Conservation (phyloP, 1,284 basidiomycete genomes). For the Wolfiporia cocos region DNA sequence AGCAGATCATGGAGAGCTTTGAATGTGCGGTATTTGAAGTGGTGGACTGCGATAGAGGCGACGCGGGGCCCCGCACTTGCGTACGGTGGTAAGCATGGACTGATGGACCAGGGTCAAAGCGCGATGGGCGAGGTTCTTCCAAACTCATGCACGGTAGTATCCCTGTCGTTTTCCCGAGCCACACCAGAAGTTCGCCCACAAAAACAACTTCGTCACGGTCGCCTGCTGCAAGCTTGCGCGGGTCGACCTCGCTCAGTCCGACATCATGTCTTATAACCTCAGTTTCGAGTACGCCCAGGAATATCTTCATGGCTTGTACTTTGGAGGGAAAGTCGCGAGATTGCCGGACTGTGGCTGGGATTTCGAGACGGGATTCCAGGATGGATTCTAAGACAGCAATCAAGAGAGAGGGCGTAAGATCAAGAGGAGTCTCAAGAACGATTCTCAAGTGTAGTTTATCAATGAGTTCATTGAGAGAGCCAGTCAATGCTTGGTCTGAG, state of each 20-base stretch:
- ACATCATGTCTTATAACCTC: conserved; percentile 57
- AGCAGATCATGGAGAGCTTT: conserved; percentile 26
- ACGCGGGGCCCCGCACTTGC: conserved; percentile 14
- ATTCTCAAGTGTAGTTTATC: conserved; percentile 45
- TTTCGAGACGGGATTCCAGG: conserved; percentile 40
- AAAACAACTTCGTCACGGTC: conserved; percentile 58
- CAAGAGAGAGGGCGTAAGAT: conserved; percentile 66
- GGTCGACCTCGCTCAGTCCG: conserved; percentile 58
- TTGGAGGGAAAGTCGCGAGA: conserved; percentile 34
- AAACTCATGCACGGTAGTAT: too few relatives aligned
- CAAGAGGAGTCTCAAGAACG: conserved; percentile 47
- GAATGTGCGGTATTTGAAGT: conserved; percentile 29
- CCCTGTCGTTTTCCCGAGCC: conserved; percentile 47
- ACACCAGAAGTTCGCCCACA: conserved; percentile 57
- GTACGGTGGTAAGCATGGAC: too few relatives aligned
- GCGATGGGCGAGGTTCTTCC: too few relatives aligned
- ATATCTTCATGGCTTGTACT: conserved; percentile 65
- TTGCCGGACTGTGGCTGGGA: conserved; percentile 34
- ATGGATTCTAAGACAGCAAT: conserved; percentile 60
- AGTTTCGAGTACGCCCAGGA: conserved; percentile 68
- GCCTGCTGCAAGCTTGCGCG: conserved; percentile 52
- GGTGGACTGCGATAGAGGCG: conserved; percentile 32
- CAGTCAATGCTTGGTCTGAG: conserved; percentile 17
- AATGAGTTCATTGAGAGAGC: conserved; percentile 42
- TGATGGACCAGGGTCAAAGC: too few relatives aligned